Conservation (phyloP, 192 early-diverging fungal species). For the Coemansia sp. region DNA sequence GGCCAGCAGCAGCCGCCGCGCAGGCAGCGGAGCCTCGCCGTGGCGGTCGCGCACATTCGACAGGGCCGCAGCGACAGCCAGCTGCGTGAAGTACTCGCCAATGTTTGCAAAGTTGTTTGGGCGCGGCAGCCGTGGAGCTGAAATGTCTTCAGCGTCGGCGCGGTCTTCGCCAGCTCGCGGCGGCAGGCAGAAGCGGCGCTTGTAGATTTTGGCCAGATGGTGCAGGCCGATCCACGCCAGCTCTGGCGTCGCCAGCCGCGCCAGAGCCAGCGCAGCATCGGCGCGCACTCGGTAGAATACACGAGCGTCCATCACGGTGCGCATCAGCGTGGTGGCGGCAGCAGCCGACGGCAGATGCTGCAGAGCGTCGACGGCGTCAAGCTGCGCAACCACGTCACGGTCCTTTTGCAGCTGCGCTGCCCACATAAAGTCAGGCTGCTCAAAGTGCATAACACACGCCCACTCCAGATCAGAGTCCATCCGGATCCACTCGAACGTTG, state of each 20-base stretch:
- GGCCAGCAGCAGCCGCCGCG: slow-evolving; percentile 69
- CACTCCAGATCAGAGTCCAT: slow-evolving; percentile 94
- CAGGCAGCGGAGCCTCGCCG: slow-evolving; percentile 62
- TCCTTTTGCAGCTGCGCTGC: slow-evolving; percentile 86
- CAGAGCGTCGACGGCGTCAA: slow-evolving; percentile 77
- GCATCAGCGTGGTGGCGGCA: slow-evolving; percentile 72
- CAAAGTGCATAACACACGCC: slow-evolving; percentile 82
- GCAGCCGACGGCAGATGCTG: slow-evolving; percentile 61
- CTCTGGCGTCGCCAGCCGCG: slow-evolving; percentile 57
- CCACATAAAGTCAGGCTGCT: slow-evolving; percentile 96
- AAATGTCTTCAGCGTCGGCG: slow-evolving; percentile 15
- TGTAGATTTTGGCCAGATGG: slow-evolving; percentile 73
- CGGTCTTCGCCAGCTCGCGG: slow-evolving; percentile 11
- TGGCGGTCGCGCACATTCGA: slow-evolving; percentile 65
- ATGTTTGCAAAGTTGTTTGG: slow-evolving; percentile 87
- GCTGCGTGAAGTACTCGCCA: slow-evolving; percentile 90
- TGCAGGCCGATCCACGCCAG: slow-evolving; percentile 68
- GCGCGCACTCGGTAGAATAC: slow-evolving; percentile 87
- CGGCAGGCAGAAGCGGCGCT: slow-evolving; percentile 70
- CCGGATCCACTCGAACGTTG: slow-evolving; percentile 93
- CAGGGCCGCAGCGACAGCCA: slow-evolving; percentile 75
- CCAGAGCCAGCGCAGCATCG: slow-evolving; percentile 73
- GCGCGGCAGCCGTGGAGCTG: slow-evolving; percentile 62
- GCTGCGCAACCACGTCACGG: slow-evolving; percentile 88
- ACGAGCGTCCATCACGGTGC: slow-evolving; percentile 72